Conservation (phyloP, 176 grass and related monocot species). For the Oryza rufipogon region DNA sequence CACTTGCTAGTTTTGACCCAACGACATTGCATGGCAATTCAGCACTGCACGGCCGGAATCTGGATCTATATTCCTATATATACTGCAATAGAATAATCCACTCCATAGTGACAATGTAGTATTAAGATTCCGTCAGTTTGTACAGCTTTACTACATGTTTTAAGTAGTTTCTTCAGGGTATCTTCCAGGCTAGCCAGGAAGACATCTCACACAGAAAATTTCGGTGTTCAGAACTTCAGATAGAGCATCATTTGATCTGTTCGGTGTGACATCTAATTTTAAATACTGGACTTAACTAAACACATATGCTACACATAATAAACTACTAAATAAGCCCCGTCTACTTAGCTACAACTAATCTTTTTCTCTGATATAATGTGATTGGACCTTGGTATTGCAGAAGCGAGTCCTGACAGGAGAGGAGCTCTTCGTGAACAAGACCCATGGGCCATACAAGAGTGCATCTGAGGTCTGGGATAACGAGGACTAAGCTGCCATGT, state of each 20-base stretch:
- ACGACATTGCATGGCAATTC: not conserved
- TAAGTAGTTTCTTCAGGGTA: slow-evolving; percentile 9
- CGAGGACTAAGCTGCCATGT: slow-evolving; percentile 47
- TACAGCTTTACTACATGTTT: not conserved
- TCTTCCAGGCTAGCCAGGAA: slow-evolving; percentile 13
- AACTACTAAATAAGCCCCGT: not conserved
- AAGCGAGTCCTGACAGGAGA: slow-evolving; percentile 68
- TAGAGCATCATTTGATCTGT: slow-evolving; percentile 29
- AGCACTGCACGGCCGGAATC: not conserved
- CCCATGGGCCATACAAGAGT: slow-evolving; percentile 63
- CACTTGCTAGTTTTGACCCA: not conserved
- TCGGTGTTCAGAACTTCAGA: not conserved
- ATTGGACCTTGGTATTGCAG: slow-evolving; percentile 30
- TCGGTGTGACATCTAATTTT: not conserved
- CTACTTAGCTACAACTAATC: not conserved
- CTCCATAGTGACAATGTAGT: not conserved
- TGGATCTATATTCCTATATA: not conserved
- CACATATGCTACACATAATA: not conserved
- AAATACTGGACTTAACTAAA: not conserved
- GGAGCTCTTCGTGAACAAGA: slow-evolving; percentile 77
- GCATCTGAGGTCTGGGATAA: slow-evolving; percentile 68
- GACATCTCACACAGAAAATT: not conserved
- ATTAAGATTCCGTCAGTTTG: not conserved
- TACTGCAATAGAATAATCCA: not conserved
- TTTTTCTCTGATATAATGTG: slow-evolving; percentile 1